Evolutionary conservation across 2,329 filamentous ascomycete species (phyloP).

Genomic region (Paraconiothyrium brasiliense): DNA sequence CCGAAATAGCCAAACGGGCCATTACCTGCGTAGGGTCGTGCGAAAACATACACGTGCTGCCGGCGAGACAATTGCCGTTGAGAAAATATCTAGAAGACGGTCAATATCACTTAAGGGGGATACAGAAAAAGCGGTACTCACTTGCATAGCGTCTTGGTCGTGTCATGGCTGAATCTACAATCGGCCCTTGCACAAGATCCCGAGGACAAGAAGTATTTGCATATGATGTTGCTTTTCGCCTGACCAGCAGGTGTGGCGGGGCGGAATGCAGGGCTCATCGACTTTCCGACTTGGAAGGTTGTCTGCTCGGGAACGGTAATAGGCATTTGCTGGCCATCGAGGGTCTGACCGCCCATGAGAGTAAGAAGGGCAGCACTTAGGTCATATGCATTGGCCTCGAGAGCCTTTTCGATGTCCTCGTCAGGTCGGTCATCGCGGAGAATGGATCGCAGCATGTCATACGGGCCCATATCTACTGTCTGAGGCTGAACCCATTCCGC

Average conservation of each 20-base stretch:
- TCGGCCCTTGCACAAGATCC: conserved; percentile 96
- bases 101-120: conserved; percentile 22
- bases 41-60: conserved; percentile 94
- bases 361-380: conserved; percentile 89
- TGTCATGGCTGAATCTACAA: conserved; percentile 95
- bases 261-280: conserved; percentile 76
- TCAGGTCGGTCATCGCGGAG: conserved; percentile 88
- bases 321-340: conserved; percentile 59
- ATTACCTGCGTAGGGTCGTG: conserved; percentile 91
- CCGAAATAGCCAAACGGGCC: conserved; percentile 80
- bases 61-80: conserved; percentile 92
- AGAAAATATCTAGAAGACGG: conserved; percentile 82
- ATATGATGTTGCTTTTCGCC: conserved; percentile 86
- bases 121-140: conserved; percentile 61
- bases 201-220: conserved; percentile 95
- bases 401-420: conserved; percentile 91
- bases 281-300: conserved; percentile 85
- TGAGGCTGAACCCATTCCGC: conserved; percentile 77
- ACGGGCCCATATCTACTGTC: conserved; percentile 92
- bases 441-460: conserved; percentile 96
- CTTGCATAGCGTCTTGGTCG: conserved; percentile 98
- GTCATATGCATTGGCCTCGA: conserved; percentile 91
- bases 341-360: conserved; percentile 78
- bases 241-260: conserved; percentile 80
- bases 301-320: conserved; percentile 65